phyloP scores from a whole-genome alignment of 768 basidiomycete species.

The Cystofilobasidium capitatum region DNA sequence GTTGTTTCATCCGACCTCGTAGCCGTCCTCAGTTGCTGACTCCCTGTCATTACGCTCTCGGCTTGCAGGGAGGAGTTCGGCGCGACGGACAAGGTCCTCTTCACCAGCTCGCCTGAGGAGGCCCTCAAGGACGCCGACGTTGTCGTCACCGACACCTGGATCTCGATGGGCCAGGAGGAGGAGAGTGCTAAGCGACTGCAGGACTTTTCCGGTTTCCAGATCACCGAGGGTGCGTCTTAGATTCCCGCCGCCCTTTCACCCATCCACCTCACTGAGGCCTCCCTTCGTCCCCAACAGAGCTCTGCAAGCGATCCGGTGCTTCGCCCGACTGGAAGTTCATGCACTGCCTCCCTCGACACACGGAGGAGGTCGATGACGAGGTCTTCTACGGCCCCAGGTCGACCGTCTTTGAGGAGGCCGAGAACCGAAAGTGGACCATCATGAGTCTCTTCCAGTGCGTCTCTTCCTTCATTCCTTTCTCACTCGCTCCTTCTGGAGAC shows the following conservation, averaged over 20 bases:
- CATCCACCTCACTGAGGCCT: neutral
- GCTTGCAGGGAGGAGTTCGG: slow-evolving; percentile 32
- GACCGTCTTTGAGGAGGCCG: slow-evolving; percentile 84
- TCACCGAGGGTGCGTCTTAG: slow-evolving; percentile 55
- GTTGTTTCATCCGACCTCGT: slow-evolving; percentile 26
- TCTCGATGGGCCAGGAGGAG: slow-evolving; percentile 97
- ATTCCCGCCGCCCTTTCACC: neutral
- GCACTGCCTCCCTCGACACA: slow-evolving; percentile 89
- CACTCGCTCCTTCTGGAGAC: neutral
- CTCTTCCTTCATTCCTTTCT: neutral
- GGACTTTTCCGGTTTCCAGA: slow-evolving; percentile 86
- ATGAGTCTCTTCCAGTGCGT: slow-evolving; percentile 25
- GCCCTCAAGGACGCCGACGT: slow-evolving; percentile 84
- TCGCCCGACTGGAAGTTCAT: slow-evolving; percentile 52
- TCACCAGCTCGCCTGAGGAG: slow-evolving; percentile 54
- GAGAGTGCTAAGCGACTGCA: slow-evolving; percentile 75
- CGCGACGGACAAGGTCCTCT: slow-evolving; percentile 32
- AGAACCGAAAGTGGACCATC: slow-evolving; percentile 63
- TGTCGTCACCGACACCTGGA: slow-evolving; percentile 98
- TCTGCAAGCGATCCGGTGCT: slow-evolving; percentile 31
- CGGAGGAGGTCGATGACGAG: slow-evolving; percentile 90
- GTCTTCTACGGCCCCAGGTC: slow-evolving; percentile 91
- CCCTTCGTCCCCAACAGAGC: neutral
- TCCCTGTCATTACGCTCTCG: neutral
- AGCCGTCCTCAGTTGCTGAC: neutral